Base-by-base conservation (phyloP, 2,329 filamentous ascomycete species). In the Leptodontidium sp. region DNA sequence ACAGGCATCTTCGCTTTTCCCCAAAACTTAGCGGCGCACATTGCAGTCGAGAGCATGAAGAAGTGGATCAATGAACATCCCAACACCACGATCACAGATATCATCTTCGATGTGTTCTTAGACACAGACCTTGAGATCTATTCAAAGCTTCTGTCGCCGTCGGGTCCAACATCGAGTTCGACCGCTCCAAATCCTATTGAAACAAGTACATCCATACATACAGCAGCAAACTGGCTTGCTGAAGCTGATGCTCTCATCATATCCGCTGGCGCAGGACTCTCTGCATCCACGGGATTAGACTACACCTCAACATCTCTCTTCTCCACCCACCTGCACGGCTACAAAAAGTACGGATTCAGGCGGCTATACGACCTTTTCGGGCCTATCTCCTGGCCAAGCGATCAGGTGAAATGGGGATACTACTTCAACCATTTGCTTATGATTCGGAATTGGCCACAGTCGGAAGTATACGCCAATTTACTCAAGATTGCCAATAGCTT, bases 191-290 rank as follows among this genome's bases (percentile, higher is more conserved):
- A 29, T 11, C 43, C 29, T 2, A 32, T 24, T 12, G 9, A 52
- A 40, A 4, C 50, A 29, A 32, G 43, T 6, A 52, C 61, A 5
- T 64, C 62, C n/a, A 8, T 57, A 9, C 26, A 38, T 6, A n/a
- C 40, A 24, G 62, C 62, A 17, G 49, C 32, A 15, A 35, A 38
- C n/a, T 64, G 62, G 62, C 49, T 64, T n/a, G 1, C 24, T 14
- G 12, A 32, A 43, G 49, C 62, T 5, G 38, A 26, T 32, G 35
- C 47, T 12, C 32, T 64, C 11, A 35, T 64, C 32, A 57, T 64
- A n/a, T 53, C 62, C 11, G 62, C 62, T 9, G 50, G 62, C 9
- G 62, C 62, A 47, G 62, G 62, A 40, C 62, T 64, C 21, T 64
- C 62, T 4, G 49, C 62, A 6, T 64, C 62, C 15, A 47, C 62